Evolutionary conservation across 306 rosid genomes (phyloP).

Genomic region (Albizia julibrissin): DNA sequence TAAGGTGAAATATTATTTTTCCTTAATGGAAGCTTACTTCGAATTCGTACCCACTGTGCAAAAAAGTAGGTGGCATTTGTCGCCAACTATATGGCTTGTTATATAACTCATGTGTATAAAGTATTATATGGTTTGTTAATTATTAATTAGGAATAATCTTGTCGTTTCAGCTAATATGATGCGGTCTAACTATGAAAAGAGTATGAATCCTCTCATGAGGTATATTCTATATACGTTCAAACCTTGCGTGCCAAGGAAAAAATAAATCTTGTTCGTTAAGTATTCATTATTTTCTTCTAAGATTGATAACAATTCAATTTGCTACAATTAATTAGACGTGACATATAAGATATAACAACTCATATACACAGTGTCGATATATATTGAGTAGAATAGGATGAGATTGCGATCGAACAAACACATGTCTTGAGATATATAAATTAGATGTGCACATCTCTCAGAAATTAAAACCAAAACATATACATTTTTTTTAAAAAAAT

Average conservation of each 20-base stretch:
- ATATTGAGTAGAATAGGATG: not conserved
- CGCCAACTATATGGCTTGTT: not conserved
- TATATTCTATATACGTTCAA: not conserved
- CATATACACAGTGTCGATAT: not conserved
- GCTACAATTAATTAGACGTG: not conserved
- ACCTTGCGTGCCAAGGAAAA: not conserved
- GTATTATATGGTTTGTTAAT: not conserved
- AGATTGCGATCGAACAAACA: not conserved
- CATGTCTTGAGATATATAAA: not conserved
- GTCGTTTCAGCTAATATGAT: not conserved
- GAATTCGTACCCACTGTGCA: too few species aligned
- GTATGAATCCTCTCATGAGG: not conserved
- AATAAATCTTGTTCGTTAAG: not conserved
- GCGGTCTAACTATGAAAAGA: not conserved
- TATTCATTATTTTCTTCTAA: not conserved
- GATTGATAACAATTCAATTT: not conserved
- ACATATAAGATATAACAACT: not conserved
- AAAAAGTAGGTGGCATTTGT: not conserved
- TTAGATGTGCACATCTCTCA: not conserved
- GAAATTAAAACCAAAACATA: not conserved
- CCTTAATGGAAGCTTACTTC: not conserved
- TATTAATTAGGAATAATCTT: not conserved
- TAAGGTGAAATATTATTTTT: too few species aligned
- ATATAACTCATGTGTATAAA: not conserved
- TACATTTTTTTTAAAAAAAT: too few species aligned